Evolutionary conservation across 305 asterid genomes (phyloP).

Genomic region (Fraxinus angustifolia): DNA sequence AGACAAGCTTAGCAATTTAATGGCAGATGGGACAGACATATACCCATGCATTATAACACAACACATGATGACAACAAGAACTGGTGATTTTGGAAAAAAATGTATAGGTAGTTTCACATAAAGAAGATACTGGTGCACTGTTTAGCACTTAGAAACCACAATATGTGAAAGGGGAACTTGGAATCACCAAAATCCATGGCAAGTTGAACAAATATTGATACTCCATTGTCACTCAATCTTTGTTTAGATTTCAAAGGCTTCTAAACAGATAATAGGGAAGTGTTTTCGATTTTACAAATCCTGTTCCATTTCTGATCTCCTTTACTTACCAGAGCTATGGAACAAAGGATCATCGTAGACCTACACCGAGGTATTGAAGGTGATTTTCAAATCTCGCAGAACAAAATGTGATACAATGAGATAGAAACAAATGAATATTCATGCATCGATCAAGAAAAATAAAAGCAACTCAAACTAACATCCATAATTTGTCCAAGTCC

Average conservation of each 20-base stretch:
- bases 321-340: background rate
- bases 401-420: background rate
- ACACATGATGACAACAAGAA: background rate
- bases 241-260: background rate
- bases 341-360: background rate
- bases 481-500: background rate
- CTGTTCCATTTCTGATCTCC: background rate
- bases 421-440: background rate
- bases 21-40: conserved; percentile 3
- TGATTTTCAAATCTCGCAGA: background rate
- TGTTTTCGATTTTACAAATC: background rate
- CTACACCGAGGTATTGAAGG: background rate
- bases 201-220: background rate
- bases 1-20: background rate
- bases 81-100: background rate
- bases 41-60: background rate
- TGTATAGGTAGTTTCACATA: background rate
- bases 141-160: background rate
- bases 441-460: background rate
- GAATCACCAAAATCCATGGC: background rate
- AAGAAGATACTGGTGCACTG: background rate
- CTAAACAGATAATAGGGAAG: background rate
- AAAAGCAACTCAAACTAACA: background rate
- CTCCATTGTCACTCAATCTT: background rate
- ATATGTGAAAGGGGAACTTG: background rate